phyloP scores from a whole-genome alignment of 2,329 filamentous ascomycete species.

The Neonectria faginata region DNA sequence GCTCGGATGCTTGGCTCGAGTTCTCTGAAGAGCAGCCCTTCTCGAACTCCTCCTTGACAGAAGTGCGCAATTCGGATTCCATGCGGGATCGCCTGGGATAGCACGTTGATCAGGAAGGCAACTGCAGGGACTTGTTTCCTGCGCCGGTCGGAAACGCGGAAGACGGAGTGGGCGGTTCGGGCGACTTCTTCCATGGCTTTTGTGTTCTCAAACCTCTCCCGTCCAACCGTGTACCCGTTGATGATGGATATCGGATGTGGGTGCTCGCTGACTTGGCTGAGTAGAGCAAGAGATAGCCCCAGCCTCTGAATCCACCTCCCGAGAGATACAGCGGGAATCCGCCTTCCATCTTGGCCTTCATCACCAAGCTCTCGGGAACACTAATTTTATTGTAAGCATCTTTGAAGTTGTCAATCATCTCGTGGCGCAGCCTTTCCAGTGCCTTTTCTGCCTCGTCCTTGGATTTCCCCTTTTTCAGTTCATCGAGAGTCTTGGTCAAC shows the following conservation, averaged over 20 bases:
- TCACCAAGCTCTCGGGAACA: slow-evolving; percentile 23
- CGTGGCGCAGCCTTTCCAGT: slow-evolving; percentile 15
- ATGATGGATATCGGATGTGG: slow-evolving; percentile 31
- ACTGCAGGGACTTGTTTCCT: slow-evolving; percentile 31
- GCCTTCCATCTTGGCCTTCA: slow-evolving; percentile 18
- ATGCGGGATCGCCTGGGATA: slow-evolving; percentile 28
- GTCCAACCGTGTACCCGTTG: slow-evolving; percentile 26
- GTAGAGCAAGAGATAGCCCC: slow-evolving; percentile 31
- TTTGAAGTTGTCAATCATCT: slow-evolving; percentile 23
- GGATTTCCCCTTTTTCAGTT: slow-evolving; percentile 25
- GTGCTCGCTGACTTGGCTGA: slow-evolving; percentile 19
- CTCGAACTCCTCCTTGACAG: slow-evolving; percentile 30
- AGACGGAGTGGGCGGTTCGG: slow-evolving; percentile 29
- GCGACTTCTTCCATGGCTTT: slow-evolving; percentile 32
- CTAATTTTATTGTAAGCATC: slow-evolving; percentile 24
- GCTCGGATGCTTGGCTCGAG: slow-evolving; percentile 24
- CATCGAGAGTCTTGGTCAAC: slow-evolving; percentile 23
- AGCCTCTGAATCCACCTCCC: slow-evolving; percentile 29
- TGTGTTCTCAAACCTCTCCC: slow-evolving; percentile 27
- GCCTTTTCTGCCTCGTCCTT: slow-evolving; percentile 30
- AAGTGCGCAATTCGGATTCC: slow-evolving; percentile 29
- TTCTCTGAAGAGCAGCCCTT: slow-evolving; percentile 29
- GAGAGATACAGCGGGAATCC: slow-evolving; percentile 31
- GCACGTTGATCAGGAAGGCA: slow-evolving; percentile 26
- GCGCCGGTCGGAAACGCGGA: slow-evolving; percentile 29